Conservation (phyloP, 176 grass and related monocot species). For the Alopecurus myosuroides region DNA sequence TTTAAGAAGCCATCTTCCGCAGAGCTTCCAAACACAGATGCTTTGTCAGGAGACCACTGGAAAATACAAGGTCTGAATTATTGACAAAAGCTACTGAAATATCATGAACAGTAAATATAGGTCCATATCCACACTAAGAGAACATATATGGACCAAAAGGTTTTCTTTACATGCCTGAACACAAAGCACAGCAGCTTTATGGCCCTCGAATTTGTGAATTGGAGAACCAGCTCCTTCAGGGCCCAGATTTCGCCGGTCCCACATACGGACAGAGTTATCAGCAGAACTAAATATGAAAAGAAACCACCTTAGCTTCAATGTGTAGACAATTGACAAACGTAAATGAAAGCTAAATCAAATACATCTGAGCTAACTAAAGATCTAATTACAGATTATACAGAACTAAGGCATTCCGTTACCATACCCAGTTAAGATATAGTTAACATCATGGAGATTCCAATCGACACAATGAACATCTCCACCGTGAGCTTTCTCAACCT, state of each 20-base stretch:
- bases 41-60: slow-evolving; percentile 94
- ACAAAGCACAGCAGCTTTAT: slow-evolving; percentile 92
- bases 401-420: slow-evolving; percentile 10
- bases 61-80: slow-evolving; percentile 24
- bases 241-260: slow-evolving; percentile 81
- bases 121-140: background rate
- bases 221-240: slow-evolving; percentile 52
- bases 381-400: slow-evolving; percentile 6
- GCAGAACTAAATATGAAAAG: slow-evolving; percentile 60
- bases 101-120: background rate
- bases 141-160: background rate
- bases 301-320: slow-evolving; percentile 20
- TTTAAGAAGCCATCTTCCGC: slow-evolving; percentile 84
- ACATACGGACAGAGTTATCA: slow-evolving; percentile 87
- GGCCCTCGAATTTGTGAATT: slow-evolving; percentile 81
- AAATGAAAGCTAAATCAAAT: background rate
- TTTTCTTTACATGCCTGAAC: slow-evolving; percentile 60
- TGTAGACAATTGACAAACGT: background rate
- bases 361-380: slow-evolving; percentile 14
- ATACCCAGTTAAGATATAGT: slow-evolving; percentile 97
- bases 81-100: background rate
- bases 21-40: slow-evolving; percentile 95
- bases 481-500: slow-evolving; percentile 97
- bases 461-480: slow-evolving; percentile 95
- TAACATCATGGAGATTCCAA: slow-evolving; percentile 80